Percentiles rank a stretch among this genome's conserved stretches.
These are phyloP conservation scores for Pelargonium myrrhifolium DNA, from an alignment of 441 rosid genomes.

Conservation along the genomic window DNA sequence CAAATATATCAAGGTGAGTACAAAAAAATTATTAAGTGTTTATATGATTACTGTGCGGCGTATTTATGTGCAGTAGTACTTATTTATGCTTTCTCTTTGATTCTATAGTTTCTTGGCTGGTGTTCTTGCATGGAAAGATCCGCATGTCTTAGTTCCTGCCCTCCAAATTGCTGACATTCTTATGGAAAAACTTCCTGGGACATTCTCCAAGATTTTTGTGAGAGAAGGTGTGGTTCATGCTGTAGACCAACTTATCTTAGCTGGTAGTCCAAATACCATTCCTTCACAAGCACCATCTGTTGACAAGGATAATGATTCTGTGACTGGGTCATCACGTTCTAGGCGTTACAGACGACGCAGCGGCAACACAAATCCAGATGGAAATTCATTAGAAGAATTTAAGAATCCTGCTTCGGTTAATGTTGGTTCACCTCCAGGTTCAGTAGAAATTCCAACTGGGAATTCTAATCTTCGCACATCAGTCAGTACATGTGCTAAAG, in stretches of 20 bases:
- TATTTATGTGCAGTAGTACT: constrained; percentile 13
- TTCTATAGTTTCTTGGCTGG: constrained; percentile 84
- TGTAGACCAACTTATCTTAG: constrained; percentile 80
- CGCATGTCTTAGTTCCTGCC: constrained; percentile 96
- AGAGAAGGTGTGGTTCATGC: constrained; percentile 99
- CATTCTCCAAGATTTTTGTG: constrained; percentile 87
- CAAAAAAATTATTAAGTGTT: constrained; percentile 10
- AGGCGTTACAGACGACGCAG: constrained; percentile 84
- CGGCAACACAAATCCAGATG: constrained; percentile 62
- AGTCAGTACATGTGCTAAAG: constrained; percentile 85
- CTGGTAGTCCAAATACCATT: constrained; percentile 45
- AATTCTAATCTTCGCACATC: constrained; percentile 62
- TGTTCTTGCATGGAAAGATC: constrained; percentile 99
- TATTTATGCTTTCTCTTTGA: constrained; percentile 15
- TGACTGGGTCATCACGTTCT: constrained; percentile 73
- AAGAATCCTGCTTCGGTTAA: constrained; percentile 47
- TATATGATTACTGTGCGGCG: constrained; percentile 1
- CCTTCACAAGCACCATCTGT: constrained; percentile 43
- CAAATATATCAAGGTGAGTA: constrained; percentile 86
- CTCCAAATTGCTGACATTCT: constrained; percentile 95
- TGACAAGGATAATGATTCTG: constrained; percentile 74
- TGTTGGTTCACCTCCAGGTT: constrained; percentile 59
- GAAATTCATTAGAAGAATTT: constrained; percentile 56
- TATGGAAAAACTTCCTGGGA: constrained; percentile 98
- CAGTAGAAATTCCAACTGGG: constrained; percentile 57